Evolutionary conservation across 2,329 filamentous ascomycete species (phyloP).

Genomic region (Colletotrichum salicis): DNA sequence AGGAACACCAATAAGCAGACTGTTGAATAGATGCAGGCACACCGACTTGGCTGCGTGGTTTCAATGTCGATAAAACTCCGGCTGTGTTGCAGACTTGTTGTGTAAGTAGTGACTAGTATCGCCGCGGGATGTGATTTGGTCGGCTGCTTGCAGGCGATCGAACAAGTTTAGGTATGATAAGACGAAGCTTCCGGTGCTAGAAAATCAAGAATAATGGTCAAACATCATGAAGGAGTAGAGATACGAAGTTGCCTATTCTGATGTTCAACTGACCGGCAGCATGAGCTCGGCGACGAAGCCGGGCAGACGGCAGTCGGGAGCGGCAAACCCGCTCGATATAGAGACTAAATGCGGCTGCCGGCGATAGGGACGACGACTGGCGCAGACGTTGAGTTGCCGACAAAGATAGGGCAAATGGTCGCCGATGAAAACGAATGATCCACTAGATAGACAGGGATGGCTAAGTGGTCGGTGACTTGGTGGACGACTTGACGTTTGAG

Average conservation of each 20-base stretch:
- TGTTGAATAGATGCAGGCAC: background rate
- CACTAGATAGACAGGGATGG: background rate
- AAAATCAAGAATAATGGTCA: background rate
- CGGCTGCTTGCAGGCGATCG: background rate
- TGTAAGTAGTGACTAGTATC: slow-evolving; percentile 1
- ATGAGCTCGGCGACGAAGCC: background rate
- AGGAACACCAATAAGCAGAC: background rate
- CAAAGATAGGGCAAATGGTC: background rate
- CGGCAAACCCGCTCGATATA: background rate
- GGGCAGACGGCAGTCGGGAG: slow-evolving; percentile 27
- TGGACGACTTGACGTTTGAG: background rate
- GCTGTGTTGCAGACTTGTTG: background rate
- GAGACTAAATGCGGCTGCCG: slow-evolving; percentile 18
- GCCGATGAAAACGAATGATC: background rate
- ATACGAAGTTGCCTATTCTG: background rate
- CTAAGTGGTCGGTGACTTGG: background rate
- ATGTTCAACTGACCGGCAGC: background rate
- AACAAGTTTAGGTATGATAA: background rate
- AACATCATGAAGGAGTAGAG: background rate
- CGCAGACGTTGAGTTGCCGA: background rate
- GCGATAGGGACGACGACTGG: slow-evolving; percentile 2
- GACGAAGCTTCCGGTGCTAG: background rate
- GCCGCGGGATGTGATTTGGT: background rate
- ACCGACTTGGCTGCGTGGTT: background rate
- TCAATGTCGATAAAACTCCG: background rate